Evolutionary conservation across 768 basidiomycete species (phyloP).

Genomic region (Lentinula edodes): DNA sequence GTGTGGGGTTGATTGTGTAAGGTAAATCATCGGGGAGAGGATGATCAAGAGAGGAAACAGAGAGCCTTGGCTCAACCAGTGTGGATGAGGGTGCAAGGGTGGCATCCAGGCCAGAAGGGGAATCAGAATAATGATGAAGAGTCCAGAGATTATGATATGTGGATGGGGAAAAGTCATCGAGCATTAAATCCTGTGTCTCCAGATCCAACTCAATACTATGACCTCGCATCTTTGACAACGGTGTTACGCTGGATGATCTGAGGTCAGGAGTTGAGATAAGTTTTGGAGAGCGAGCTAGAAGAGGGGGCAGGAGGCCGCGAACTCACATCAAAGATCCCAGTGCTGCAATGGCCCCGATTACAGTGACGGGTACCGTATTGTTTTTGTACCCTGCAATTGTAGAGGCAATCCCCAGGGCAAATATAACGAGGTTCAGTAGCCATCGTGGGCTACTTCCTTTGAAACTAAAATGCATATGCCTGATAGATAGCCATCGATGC

Average conservation of each 20-base stretch:
- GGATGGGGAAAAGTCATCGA: background rate
- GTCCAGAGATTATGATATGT: background rate
- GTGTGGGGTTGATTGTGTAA: too few species aligned
- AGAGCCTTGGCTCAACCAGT: too few species aligned
- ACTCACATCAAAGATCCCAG: background rate
- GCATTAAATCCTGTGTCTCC: background rate
- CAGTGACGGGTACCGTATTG: background rate
- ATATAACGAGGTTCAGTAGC: background rate
- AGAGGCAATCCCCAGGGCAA: background rate
- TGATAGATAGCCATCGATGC: background rate
- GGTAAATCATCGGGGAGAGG: too few species aligned
- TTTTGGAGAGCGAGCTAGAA: background rate
- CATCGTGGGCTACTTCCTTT: background rate
- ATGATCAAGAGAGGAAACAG: too few species aligned
- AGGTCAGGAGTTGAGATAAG: background rate
- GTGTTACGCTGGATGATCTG: background rate
- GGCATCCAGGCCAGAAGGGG: background rate
- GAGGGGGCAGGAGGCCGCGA: too few species aligned
- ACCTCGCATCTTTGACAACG: too few species aligned
- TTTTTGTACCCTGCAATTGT: background rate
- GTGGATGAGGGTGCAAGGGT: too few species aligned
- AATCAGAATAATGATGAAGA: background rate
- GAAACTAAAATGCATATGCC: background rate
- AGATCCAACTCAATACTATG: background rate
- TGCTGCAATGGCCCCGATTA: background rate